phyloP scores from a whole-genome alignment of 306 rosid genomes.

The Clitoria ternatea region DNA sequence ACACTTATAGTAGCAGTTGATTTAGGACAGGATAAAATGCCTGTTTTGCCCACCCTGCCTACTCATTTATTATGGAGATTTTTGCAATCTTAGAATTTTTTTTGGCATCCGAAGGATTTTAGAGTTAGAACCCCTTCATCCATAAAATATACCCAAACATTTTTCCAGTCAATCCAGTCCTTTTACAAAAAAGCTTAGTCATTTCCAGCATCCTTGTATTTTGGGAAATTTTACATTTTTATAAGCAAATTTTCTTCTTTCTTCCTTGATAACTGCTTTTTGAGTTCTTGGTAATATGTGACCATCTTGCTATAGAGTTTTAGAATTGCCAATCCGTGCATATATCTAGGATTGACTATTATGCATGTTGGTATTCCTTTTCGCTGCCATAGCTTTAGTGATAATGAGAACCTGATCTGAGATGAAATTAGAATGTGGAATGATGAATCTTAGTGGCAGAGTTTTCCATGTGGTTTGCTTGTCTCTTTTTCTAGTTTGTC shows the following conservation, averaged over 20 bases:
- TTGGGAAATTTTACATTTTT: not conserved
- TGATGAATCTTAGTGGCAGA: too few relatives aligned
- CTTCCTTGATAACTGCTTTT: not conserved
- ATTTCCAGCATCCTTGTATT: not conserved
- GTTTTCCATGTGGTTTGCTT: too few relatives aligned
- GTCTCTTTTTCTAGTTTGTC: too few relatives aligned
- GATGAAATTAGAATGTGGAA: too few relatives aligned
- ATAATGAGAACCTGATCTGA: not conserved
- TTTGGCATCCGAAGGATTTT: not conserved
- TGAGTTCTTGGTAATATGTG: not conserved
- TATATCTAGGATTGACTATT: not conserved
- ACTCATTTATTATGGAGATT: not conserved
- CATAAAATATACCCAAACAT: not conserved
- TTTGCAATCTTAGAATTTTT: not conserved
- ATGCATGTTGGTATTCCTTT: not conserved
- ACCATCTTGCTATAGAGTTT: not conserved
- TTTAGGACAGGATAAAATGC: not conserved
- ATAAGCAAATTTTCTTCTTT: not conserved
- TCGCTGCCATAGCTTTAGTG: not conserved
- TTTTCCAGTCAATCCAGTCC: not conserved
- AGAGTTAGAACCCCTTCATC: not conserved
- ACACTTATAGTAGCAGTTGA: not conserved
- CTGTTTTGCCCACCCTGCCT: not conserved
- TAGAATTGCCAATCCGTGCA: not conserved
- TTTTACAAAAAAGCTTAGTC: not conserved